These are phyloP conservation scores for Cubamyces sp. DNA, from an alignment of 768 basidiomycete genomes.

Conservation along the genomic window DNA sequence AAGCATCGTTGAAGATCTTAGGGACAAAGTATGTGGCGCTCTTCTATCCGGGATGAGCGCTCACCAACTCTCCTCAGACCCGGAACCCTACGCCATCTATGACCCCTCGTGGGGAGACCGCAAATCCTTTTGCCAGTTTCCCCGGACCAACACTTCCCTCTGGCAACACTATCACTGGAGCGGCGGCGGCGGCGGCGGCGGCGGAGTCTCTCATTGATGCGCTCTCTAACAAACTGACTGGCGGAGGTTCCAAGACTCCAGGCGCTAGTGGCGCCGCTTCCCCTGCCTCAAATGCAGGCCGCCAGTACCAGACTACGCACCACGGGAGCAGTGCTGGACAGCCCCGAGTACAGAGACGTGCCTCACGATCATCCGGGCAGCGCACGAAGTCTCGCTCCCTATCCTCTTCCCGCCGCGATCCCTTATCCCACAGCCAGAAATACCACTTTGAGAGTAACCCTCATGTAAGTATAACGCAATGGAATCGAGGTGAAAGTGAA, in stretches of 20 bases:
- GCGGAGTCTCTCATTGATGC: slow-evolving; percentile 32
- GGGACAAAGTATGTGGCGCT: slow-evolving; percentile 54
- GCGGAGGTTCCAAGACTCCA: slow-evolving; percentile 23
- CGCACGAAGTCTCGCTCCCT: slow-evolving; percentile 29
- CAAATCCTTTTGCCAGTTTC: slow-evolving; percentile 61
- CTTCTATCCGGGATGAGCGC: neutral
- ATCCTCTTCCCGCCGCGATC: slow-evolving; percentile 44
- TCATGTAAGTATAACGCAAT: slow-evolving; percentile 37
- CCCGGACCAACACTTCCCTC: slow-evolving; percentile 28
- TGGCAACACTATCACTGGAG: slow-evolving; percentile 8
- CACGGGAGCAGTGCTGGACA: slow-evolving; percentile 32
- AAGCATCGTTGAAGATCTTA: slow-evolving; percentile 82
- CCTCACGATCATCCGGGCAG: slow-evolving; percentile 22
- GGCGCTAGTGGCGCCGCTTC: slow-evolving; percentile 8
- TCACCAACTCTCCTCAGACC: slow-evolving; percentile 30
- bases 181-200: slow-evolving; percentile 14
- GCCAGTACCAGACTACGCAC: slow-evolving; percentile 51
- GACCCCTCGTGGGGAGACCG: slow-evolving; percentile 45
- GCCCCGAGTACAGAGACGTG: slow-evolving; percentile 32
- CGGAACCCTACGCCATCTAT: slow-evolving; percentile 48
- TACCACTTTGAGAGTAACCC: slow-evolving; percentile 64
- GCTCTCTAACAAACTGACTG: slow-evolving; percentile 19
- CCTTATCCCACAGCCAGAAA: slow-evolving; percentile 39
- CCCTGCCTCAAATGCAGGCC: slow-evolving; percentile 9
- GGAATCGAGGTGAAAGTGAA: neutral